Conservation (phyloP, 768 basidiomycete genomes). For the Suillus discolor region DNA sequence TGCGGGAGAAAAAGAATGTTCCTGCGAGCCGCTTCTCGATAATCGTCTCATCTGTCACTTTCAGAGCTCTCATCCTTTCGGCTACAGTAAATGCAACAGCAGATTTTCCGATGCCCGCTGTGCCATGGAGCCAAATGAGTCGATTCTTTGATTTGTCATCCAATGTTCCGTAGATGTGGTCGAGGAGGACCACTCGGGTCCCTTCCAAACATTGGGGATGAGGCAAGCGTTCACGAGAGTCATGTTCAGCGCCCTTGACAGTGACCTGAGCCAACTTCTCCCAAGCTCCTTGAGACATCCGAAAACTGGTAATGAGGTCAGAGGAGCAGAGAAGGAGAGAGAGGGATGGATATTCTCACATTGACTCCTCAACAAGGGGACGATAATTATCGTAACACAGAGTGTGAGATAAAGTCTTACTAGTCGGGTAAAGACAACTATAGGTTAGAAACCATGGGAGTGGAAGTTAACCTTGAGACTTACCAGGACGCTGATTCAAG, state of each 20-base stretch:
- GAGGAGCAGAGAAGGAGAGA: background rate
- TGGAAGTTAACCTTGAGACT: background rate
- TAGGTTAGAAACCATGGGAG: background rate
- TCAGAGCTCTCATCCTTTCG: background rate
- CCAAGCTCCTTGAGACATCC: background rate
- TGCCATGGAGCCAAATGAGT: too few relatives aligned
- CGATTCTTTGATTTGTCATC: too few relatives aligned
- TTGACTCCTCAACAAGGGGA: background rate
- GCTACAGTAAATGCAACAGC: background rate
- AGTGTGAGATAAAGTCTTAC: background rate
- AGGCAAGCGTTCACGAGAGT: background rate
- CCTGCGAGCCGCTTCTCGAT: background rate
- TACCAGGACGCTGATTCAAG: background rate
- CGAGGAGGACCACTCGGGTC: too few relatives aligned
- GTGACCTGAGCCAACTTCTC: background rate
- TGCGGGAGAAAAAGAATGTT: background rate
- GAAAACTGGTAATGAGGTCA: background rate
- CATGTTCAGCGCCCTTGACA: background rate
- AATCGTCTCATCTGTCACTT: background rate
- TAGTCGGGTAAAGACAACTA: background rate
- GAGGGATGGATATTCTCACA: background rate
- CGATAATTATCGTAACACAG: background rate
- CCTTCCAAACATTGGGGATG: too few relatives aligned
- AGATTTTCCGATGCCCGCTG: background rate
- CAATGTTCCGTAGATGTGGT: too few relatives aligned